Evolutionary conservation across 306 rosid genomes (phyloP), one percentile per base, ranked within the genome.

Genomic region (Erythrophleum fordii): DNA sequence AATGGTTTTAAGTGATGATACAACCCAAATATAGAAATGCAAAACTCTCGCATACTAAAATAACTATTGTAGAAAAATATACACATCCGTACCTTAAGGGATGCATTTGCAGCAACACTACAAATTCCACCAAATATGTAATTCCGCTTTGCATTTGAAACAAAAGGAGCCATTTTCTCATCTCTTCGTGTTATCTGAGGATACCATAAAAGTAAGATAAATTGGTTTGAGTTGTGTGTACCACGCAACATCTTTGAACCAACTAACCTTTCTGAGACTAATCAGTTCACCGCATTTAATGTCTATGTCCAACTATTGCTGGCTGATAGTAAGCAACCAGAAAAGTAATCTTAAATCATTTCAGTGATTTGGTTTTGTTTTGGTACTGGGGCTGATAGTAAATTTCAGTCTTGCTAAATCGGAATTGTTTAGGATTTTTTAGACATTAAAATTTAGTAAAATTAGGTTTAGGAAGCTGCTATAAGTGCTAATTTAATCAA

Each of bases 111-210:
- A 22, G 99, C 98, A 76, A 92, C 82, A 45, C 93, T 83, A 84
- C 97, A 93, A 83, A 96, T 96, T 88, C 99, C 99, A 74, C 98
- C 97, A 88, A 90, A 96, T 90, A 96, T 87, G 88, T 96, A 96
- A 85, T 88, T 93, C 64, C 94, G 91, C 91, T 91, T 96, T 62
- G 74, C 68, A 71, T 85, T 90, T 29, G 94, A 83, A 84, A 96
- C 81, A 85, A 96, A 96, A 86, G 99, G 98, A 59, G 98, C 97
- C 92, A 96, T 93, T 80, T 85, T 97, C 87, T 96, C 99, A 71
- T 96, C 99, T 85, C 99, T 83, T 44, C 93, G 97, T 29, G 97
- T 96, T 85, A 96, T 96, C 99, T 96, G 85, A 59, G 62, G 76
- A 83, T 53, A 77, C 55, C 88, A 86, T 80, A 72, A 52, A 62